These are phyloP conservation scores for Diaporthe ampelina DNA, from an alignment of 2,329 filamentous ascomycete genomes.

Conservation along the genomic window DNA sequence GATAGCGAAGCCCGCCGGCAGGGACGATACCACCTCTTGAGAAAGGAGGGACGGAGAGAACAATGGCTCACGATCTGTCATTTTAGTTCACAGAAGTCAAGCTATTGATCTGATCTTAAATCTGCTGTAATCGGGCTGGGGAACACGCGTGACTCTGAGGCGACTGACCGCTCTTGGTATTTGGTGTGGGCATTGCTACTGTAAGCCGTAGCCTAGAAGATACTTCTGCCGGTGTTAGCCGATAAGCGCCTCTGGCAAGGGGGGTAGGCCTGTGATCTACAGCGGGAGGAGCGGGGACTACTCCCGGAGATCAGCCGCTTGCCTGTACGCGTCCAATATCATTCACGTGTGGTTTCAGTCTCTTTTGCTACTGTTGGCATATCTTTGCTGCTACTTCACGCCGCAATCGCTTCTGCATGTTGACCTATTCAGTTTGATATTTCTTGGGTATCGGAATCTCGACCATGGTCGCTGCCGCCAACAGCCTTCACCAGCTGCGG, in stretches of 20 bases:
- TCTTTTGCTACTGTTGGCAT: too few species aligned
- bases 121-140: background rate
- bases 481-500: background rate
- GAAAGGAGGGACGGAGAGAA: constrained; percentile 78
- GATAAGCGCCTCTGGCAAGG: constrained; percentile 1
- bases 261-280: background rate
- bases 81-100: background rate
- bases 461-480: background rate
- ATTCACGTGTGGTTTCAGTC: background rate
- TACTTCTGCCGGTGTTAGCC: constrained; percentile 7
- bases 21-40: constrained; percentile 67
- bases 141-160: background rate
- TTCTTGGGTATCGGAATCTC: background rate
- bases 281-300: background rate
- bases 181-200: background rate
- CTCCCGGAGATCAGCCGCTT: background rate
- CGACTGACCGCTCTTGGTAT: background rate
- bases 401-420: background rate
- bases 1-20: constrained; percentile 79
- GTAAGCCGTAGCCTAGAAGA: background rate
- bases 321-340: background rate
- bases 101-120: too few species aligned
- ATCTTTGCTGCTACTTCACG: background rate
- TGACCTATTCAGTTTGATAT: background rate
- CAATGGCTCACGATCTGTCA: constrained; percentile 54